Base-by-base conservation (phyloP, 129 eudicot species). In the Erigeron canadensis region DNA sequence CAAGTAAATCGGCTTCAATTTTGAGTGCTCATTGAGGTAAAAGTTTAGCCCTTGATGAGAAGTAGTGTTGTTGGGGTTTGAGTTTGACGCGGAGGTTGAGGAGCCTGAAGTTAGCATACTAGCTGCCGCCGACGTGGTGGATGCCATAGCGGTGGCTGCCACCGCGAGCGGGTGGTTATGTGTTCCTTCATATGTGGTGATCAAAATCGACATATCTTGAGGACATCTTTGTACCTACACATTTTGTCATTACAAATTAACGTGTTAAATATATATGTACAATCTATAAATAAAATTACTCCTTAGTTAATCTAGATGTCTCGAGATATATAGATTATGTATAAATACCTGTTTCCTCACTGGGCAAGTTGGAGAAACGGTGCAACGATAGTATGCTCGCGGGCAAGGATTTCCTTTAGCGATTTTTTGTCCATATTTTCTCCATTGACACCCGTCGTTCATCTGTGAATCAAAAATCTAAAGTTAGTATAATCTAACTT, bases 381-480 rank as follows among this genome's bases (percentile, higher is more conserved):
- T 91, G 78, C 97, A 91, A 51, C 97, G 90, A 73, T 91, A 91
- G 23, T 91, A 91, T 5, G 97, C 96, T 43, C 97, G 81, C 38
- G 97, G 97, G 65, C 97, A 91, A 42, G 97, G 96, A 46, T 91
- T 91, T 75, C 96, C 96, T 77, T 91, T 91, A 0, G 97, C 93
- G 63, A 88, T 91, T 76, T 91, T 91, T 41, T 91, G 97, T 44
- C 97, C 97, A 44, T 91, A 91, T 77, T 91, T 91, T 54, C 97
- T 77, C 97, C 97, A 91, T 86, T 91, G 97, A 60, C 97, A 91
- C 41, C 97, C 97, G 67, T 91, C 97, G 22, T 84, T 88, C 97
- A 91, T 91, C 97, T 91, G 16, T 2, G 8, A 34, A 61, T 37
- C 7, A 2, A 61, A 59, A 60, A 8, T 37, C 9, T 15, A 23